Evolutionary conservation across 1,284 basidiomycete species (phyloP).

Genomic region (Ganoderma leucocontextum): DNA sequence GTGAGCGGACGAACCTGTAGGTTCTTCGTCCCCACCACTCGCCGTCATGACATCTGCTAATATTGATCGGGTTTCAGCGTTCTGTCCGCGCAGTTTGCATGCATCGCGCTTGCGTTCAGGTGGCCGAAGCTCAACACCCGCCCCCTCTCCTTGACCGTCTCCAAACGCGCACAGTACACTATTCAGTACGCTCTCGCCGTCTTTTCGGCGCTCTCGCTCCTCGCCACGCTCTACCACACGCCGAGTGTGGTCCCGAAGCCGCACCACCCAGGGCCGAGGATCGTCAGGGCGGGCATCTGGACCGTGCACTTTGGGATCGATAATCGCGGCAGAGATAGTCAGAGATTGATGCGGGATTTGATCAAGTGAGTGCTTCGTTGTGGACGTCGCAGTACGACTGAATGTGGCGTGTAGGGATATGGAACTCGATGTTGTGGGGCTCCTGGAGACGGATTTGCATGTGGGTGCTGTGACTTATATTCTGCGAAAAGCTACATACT

Average conservation of each 20-base stretch:
- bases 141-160: constrained; percentile 49
- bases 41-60: too few species aligned
- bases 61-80: constrained; percentile 49
- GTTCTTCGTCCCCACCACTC: constrained; percentile 33
- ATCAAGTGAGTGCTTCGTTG: constrained; percentile 55
- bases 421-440: constrained; percentile 83
- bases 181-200: constrained; percentile 47
- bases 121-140: constrained; percentile 40
- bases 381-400: constrained; percentile 2
- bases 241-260: constrained; percentile 61
- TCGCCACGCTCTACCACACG: constrained; percentile 59
- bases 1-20: constrained; percentile 84
- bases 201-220: constrained; percentile 57
- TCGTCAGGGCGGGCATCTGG: constrained; percentile 92
- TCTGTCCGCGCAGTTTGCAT: constrained; percentile 56
- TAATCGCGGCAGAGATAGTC: constrained; percentile 84
- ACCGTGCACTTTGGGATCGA: constrained; percentile 93
- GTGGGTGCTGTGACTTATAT: constrained; percentile 52
- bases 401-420: constrained; percentile 63
- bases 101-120: constrained; percentile 56
- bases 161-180: constrained; percentile 49
- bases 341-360: constrained; percentile 79
- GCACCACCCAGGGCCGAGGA: constrained; percentile 70
- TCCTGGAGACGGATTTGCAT: constrained; percentile 90
- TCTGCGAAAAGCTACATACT: neutral